Evolutionary conservation across 352 stramenopile species (phyloP), one percentile per base, ranked within the genome.

Genomic region (Pythium coloratum): DNA sequence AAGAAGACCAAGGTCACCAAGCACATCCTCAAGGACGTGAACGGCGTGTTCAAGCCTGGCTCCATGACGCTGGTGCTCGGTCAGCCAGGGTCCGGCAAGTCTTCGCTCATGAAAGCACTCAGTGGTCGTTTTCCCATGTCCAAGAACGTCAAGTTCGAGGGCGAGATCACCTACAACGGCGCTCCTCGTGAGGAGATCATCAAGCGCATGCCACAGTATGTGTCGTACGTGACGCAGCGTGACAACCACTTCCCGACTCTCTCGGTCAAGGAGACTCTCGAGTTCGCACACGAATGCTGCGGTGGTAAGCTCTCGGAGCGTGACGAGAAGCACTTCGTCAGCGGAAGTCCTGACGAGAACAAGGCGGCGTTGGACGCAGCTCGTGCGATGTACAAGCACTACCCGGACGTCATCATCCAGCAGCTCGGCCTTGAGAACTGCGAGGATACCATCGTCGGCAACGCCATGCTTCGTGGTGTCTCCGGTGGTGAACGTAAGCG

Each of bases 401-500:
- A 65, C 26, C 53, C 61, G 97, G 7, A 82, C 18, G 68, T 86
- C 20, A 69, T 86, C 24, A 77, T 82, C 64, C 67, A 78, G 44
- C 71, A 80, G 55, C 67, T 82, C 18, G 83, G 83, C 50, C 78
- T 90, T 10, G 66, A 73, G 28, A 77, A 75, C 38, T 86, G 79
- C 51, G 63, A 85, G 66, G 66, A 89, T 60, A 91, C 82, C 14
- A 79, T 91, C 50, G 75, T 91, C 1, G 83, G 86, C 10, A 73
- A 92, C 55, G 75, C 64, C 18, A 85, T 92, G 67, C 68, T 76
- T 13, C 77, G 86, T 1, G 86, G 86, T 30, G 73, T 95, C 55
- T 92, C 82, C 3, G 85, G 86, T 18, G 86, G 86, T 6, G 81
- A 95, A 49, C 73, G 83, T 18, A 91, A 90, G 69, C 85, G 86